Conservation (phyloP, 2,329 filamentous ascomycete genomes). For the Grosmannia huntii region DNA sequence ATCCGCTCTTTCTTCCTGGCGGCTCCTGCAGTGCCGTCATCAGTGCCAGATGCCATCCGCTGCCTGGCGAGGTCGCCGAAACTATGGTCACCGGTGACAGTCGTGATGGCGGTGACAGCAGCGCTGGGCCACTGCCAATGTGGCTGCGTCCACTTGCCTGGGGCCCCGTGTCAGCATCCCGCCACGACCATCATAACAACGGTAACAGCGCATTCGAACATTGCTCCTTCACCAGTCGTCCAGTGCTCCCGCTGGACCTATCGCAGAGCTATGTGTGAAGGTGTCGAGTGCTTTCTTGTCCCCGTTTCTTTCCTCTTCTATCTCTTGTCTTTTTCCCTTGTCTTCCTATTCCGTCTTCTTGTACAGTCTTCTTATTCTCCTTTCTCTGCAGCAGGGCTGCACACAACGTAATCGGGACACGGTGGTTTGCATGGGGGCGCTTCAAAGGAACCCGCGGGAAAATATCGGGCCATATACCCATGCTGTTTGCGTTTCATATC, state of each 20-base stretch:
- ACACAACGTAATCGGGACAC: not conserved
- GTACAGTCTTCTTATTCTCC: not conserved
- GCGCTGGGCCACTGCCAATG: constrained; percentile 14
- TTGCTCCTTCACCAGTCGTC: constrained; percentile 30
- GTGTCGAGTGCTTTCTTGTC: not conserved
- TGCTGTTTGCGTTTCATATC: not conserved
- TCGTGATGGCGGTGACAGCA: constrained; percentile 11
- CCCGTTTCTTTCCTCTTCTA: not conserved
- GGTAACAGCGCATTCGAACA: constrained; percentile 21
- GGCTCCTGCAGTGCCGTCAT: constrained; percentile 40
- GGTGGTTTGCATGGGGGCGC: not conserved
- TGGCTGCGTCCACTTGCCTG: constrained; percentile 27
- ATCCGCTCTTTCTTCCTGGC: constrained; percentile 33
- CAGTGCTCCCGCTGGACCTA: constrained; percentile 21
- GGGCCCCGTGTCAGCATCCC: constrained; percentile 26
- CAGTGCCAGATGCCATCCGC: constrained; percentile 33
- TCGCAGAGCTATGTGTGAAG: constrained; percentile 25
- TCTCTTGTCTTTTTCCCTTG: not conserved
- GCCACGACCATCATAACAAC: constrained; percentile 14
- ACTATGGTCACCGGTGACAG: constrained; percentile 4
- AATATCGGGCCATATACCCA: not conserved
- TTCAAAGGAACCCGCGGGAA: not conserved
- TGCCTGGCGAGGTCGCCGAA: constrained; percentile 14
- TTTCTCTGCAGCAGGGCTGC: not conserved
- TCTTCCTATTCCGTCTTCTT: not conserved